Base-by-base conservation (phyloP, 768 basidiomycete genomes). In the Suillus lakei region DNA sequence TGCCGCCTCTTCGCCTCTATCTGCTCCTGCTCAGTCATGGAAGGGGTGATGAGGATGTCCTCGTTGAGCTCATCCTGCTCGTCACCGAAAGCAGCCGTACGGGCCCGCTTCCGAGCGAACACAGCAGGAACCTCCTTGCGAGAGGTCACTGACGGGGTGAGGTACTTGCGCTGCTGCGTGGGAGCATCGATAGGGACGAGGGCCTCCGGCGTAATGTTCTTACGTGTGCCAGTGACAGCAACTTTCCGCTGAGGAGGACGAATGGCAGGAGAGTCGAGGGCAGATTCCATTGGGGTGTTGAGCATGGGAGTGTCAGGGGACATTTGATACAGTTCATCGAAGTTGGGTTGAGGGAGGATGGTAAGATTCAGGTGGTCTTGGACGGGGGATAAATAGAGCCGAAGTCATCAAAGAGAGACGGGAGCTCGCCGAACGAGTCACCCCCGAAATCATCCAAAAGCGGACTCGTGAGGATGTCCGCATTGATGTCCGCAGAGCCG, bases 1-100 rank as follows among this genome's bases (percentile, higher is more conserved):
- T 90, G 88, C 10, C 89, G 84, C 36, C 95, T 86, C 81, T 95
- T 95, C 50, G 84, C 85, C 70, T 88, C 90, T 68, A 92, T 91
- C 69, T 89, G 88, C 72, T 90, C 86, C 70, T 87, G 79, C 70
- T 87, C 87, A 1, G 84, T 82, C 3, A 83, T 77, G 0, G 84
- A 80, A 15, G 85, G 81, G 15, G 77, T 72, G 16, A 76, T 75
- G 3, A 74, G 75, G 26, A 80, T 74, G 41, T 82, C 79, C 16
- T 83, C 82, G 23, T 75, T 78, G 28, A 82, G 78, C 53, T 85
- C 83, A 30, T 91, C 88, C 46, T 78, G 79, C 67, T 88, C 86
- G 1, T 76, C 83, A 8, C 79, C 86, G 0, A 85, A 85, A 12
- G 67, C 78, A 63, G 79, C 79, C 0, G 84, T 80, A 26, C 85